A percentile compares a stretch with the other conserved stretches of the same genome.
These are phyloP conservation scores for Kurtzmaniella natalensis DNA, from an alignment of 1,139 yeast species.

Conservation along the genomic window DNA sequence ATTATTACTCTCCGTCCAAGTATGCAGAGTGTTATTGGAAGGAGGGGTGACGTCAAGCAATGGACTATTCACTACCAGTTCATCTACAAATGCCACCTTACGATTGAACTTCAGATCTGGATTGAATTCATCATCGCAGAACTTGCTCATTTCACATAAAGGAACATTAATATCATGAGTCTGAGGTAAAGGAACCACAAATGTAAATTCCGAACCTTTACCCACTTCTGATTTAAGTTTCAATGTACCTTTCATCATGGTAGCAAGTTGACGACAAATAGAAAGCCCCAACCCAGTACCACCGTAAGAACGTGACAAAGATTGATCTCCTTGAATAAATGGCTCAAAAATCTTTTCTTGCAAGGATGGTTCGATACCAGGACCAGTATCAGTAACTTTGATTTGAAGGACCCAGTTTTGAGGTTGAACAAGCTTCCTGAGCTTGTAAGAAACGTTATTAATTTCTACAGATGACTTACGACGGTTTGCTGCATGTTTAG, in stretches of 20 bases:
- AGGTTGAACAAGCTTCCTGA: constrained; percentile 34
- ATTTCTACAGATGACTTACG: constrained; percentile 16
- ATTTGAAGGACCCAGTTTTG: constrained; percentile 64
- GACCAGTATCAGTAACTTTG: constrained; percentile 84
- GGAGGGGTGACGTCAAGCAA: constrained; percentile 2
- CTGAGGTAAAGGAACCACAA: constrained; percentile 74
- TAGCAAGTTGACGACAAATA: constrained; percentile 86
- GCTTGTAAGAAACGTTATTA: constrained; percentile 28
- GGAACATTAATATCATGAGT: constrained; percentile 54
- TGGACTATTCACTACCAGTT: not conserved
- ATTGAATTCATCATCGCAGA: constrained; percentile 44
- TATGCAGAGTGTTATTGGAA: constrained; percentile 2
- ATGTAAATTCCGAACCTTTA: constrained; percentile 74
- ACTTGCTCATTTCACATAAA: constrained; percentile 33
- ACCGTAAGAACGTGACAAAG: constrained; percentile 84
- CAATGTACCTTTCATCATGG: constrained; percentile 84
- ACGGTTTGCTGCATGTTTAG: not conserved
- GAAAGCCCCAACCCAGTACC: constrained; percentile 96
- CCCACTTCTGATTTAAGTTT: constrained; percentile 65
- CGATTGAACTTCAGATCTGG: constrained; percentile 32
- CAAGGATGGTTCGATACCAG: constrained; percentile 78
- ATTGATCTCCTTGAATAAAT: constrained; percentile 95
- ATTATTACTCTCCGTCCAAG: not conserved
- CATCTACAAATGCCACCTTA: constrained; percentile 31
- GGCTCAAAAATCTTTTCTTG: constrained; percentile 91